Evolutionary conservation across 2,329 filamentous ascomycete species (phyloP), one percentile per base, ranked within the genome.

Genomic region (Botryotinia convoluta): DNA sequence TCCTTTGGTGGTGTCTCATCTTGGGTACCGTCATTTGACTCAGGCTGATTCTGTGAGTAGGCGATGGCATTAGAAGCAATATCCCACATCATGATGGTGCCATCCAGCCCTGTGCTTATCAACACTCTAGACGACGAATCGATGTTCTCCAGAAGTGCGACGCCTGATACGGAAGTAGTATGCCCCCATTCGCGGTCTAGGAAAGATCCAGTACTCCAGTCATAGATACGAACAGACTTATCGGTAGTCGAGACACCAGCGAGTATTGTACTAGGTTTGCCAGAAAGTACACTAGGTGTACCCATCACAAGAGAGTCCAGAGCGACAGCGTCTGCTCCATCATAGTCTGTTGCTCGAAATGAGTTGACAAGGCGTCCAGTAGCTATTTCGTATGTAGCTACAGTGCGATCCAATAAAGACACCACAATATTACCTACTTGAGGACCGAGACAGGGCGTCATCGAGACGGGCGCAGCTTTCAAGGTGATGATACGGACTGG

Each of bases 181-280:
- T 99, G 96, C 1, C 96, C 96, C 89, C 94, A 98, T 83, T 98
- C 96, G 59, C 94, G 90, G 69, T 94, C 92, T 42, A 98, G 84
- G 73, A 99, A 91, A 2, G 85, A 84, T 14, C 95, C 95, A 60
- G 89, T 90, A 75, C 92, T 90, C 44, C 89, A 86, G 77, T 97
- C 93, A 79, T 99, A 99, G 26, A 99, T 85, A 51, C 96, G 88
- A 72, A 99, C 91, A 0, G 96, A 98, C 81, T 98, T 99, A 82
- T 99, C 96, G 0, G 93, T 97, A 78, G 95, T 95, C 14, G 95
- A 98, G 18, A 96, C 88, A n/a, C 94, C 95, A 29, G 96, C 87
- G 69, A 99, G 86, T 69, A 97, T 88, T 42, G 90, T 88, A 37
- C 63, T 61, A 4, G 87, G 82, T 59, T 78, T 76, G 84, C 89